phyloP scores from a whole-genome alignment of 1,139 yeast genomes.

The Suhomyces bokatorum region DNA sequence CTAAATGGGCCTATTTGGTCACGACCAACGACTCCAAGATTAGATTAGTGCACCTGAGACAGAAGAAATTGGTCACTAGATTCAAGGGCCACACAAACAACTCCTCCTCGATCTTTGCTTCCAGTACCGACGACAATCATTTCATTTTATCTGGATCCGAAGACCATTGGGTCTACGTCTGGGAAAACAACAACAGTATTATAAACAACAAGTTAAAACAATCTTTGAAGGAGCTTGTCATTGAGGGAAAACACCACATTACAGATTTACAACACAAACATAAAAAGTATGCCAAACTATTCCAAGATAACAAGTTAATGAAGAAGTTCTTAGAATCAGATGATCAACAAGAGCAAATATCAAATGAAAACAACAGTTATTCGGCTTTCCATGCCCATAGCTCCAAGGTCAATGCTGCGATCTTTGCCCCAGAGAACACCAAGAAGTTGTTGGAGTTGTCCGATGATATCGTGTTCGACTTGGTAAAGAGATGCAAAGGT shows the following conservation, averaged over 20 bases:
- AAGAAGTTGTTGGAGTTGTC: constrained; percentile 65
- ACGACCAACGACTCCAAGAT: constrained; percentile 83
- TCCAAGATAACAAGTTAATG: constrained; percentile 37
- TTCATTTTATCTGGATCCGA: constrained; percentile 63
- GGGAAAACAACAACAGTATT: constrained; percentile 54
- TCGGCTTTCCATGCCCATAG: constrained; percentile 79
- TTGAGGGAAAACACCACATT: constrained; percentile 39
- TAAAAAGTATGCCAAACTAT: constrained; percentile 31
- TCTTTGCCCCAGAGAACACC: constrained; percentile 78
- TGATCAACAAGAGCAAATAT: constrained; percentile 27
- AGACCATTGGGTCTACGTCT: constrained; percentile 70
- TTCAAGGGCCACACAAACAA: constrained; percentile 74
- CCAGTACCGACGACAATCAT: constrained; percentile 54
- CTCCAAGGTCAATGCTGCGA: constrained; percentile 69
- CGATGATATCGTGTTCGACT: constrained; percentile 75
- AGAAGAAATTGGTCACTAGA: constrained; percentile 59
- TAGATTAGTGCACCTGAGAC: constrained; percentile 61
- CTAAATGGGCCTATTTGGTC: constrained; percentile 46
- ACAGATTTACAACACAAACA: constrained; percentile 35
- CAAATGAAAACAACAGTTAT: constrained; percentile 54
- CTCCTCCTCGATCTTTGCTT: constrained; percentile 71
- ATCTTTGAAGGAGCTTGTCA: constrained; percentile 36
- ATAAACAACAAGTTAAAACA: constrained; percentile 40
- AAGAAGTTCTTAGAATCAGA: constrained; percentile 29
- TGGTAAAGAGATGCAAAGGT: constrained; percentile 36